Conservation (phyloP, 352 stramenopile genomes). For the Phytophthora idaei region DNA sequence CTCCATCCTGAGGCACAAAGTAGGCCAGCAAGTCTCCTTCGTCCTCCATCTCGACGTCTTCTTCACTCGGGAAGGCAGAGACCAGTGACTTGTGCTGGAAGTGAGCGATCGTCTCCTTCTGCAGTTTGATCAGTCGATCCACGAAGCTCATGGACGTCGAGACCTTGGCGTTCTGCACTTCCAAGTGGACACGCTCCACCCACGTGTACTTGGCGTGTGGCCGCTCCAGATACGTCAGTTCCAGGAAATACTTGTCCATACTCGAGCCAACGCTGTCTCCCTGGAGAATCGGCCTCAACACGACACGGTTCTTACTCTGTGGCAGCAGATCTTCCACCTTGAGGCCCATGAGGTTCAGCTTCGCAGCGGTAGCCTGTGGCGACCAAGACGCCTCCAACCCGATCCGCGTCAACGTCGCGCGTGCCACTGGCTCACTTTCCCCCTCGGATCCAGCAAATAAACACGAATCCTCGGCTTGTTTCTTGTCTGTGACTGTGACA, state of each 20-base stretch:
- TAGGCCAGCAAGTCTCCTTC: slow-evolving; percentile 72
- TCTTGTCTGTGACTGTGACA: slow-evolving; percentile 76
- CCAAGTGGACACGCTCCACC: slow-evolving; percentile 62
- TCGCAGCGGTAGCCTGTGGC: slow-evolving; percentile 48
- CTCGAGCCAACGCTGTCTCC: slow-evolving; percentile 15
- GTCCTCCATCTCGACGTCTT: slow-evolving; percentile 28
- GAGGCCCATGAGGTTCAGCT: slow-evolving; percentile 77
- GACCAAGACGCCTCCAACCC: slow-evolving; percentile 57
- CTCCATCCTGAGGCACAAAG: slow-evolving; percentile 63
- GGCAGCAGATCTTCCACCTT: slow-evolving; percentile 75
- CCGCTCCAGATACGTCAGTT: slow-evolving; percentile 72
- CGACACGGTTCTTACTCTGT: slow-evolving; percentile 66
- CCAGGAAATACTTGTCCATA: slow-evolving; percentile 64
- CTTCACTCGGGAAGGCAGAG: slow-evolving; percentile 45
- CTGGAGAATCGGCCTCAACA: slow-evolving; percentile 58
- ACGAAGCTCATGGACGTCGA: slow-evolving; percentile 85
- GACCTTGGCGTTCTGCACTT: slow-evolving; percentile 73
- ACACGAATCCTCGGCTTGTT: slow-evolving; percentile 22
- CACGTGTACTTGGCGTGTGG: slow-evolving; percentile 73
- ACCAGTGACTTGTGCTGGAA: slow-evolving; percentile 70
- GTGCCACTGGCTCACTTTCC: slow-evolving; percentile 59
- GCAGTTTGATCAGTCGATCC: slow-evolving; percentile 63
- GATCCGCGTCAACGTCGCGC: slow-evolving; percentile 72
- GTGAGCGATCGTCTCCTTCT: slow-evolving; percentile 69
- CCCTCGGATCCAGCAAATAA: slow-evolving; percentile 36